These are phyloP conservation scores for Pulveroboletus sp. DNA, from an alignment of 768 basidiomycete genomes.

Conservation along the genomic window DNA sequence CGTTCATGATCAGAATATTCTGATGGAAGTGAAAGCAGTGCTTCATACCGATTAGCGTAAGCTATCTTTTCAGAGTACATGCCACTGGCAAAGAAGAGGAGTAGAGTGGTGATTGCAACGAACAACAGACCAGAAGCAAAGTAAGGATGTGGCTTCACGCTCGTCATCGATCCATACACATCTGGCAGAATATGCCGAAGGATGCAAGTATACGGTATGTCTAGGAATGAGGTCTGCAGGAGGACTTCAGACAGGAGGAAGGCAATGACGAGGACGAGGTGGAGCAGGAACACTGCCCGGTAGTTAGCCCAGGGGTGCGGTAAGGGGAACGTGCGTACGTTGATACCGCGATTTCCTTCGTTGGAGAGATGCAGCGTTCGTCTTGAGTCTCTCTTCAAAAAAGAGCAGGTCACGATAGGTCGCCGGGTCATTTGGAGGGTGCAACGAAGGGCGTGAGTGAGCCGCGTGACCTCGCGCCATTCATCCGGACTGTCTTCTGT, in stretches of 20 bases:
- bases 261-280: slow-evolving; percentile 61
- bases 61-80: slow-evolving; percentile 96
- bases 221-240: slow-evolving; percentile 61
- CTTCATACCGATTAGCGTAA: slow-evolving; percentile 86
- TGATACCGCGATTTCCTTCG: slow-evolving; percentile 80
- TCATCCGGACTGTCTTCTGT: slow-evolving; percentile 3
- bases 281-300: slow-evolving; percentile 63
- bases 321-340: slow-evolving; percentile 41
- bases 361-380: slow-evolving; percentile 78
- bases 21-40: slow-evolving; percentile 8
- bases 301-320: slow-evolving; percentile 17
- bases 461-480: slow-evolving; percentile 23
- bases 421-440: slow-evolving; percentile 67
- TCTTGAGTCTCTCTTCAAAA: slow-evolving; percentile 96
- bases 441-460: slow-evolving; percentile 36
- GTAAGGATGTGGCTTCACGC: slow-evolving; percentile 62
- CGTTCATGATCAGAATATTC: slow-evolving; percentile 11
- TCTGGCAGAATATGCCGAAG: slow-evolving; percentile 51
- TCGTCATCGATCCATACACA: slow-evolving; percentile 35
- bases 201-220: slow-evolving; percentile 53
- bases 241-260: slow-evolving; percentile 76
- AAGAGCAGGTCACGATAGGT: slow-evolving; percentile 86
- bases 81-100: slow-evolving; percentile 93
- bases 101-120: slow-evolving; percentile 84
- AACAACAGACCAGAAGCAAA: slow-evolving; percentile 76